Percentiles rank a stretch among this genome's conserved stretches.
Conservation (phyloP, 805 yeast species). For the Starmerella apis region DNA sequence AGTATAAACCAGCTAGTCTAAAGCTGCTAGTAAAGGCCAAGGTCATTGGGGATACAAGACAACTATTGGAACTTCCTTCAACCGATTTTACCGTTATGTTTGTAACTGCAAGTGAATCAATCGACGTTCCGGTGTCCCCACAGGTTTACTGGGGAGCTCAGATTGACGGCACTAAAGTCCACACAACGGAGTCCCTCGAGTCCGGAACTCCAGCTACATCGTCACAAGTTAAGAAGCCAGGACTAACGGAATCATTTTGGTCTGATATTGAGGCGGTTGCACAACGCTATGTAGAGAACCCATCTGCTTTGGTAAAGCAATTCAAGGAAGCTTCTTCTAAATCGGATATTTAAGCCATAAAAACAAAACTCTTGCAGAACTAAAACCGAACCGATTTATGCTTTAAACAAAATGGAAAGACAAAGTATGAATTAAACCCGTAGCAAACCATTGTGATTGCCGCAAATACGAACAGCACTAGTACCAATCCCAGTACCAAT, state of each 20-base stretch:
- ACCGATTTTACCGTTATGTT: constrained; percentile 24
- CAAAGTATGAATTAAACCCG: too few species aligned
- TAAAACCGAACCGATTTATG: too few species aligned
- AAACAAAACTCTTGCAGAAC: too few species aligned
- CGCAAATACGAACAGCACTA: too few species aligned
- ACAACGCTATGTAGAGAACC: constrained; percentile 17
- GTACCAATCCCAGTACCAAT: background rate
- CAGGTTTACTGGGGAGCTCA: constrained; percentile 23
- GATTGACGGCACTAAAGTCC: background rate
- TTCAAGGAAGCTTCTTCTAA: background rate
- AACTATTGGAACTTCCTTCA: constrained; percentile 20
- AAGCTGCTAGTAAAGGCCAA: constrained; percentile 22
- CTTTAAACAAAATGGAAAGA: too few species aligned
- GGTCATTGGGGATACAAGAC: constrained; percentile 24
- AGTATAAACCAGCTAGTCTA: constrained; percentile 13
- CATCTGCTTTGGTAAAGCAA: constrained; percentile 10
- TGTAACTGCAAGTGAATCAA: constrained; percentile 7
- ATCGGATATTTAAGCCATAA: too few species aligned
- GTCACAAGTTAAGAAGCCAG: constrained; percentile 9
- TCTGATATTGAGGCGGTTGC: constrained; percentile 19
- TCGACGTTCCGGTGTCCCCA: constrained; percentile 16
- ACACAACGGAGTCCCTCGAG: background rate
- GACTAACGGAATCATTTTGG: constrained; percentile 23
- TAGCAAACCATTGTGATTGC: too few species aligned
- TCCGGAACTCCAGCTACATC: background rate